Evolutionary conservation across 1,284 basidiomycete genomes (phyloP).

Genomic region (Microbotryum violaceum): DNA sequence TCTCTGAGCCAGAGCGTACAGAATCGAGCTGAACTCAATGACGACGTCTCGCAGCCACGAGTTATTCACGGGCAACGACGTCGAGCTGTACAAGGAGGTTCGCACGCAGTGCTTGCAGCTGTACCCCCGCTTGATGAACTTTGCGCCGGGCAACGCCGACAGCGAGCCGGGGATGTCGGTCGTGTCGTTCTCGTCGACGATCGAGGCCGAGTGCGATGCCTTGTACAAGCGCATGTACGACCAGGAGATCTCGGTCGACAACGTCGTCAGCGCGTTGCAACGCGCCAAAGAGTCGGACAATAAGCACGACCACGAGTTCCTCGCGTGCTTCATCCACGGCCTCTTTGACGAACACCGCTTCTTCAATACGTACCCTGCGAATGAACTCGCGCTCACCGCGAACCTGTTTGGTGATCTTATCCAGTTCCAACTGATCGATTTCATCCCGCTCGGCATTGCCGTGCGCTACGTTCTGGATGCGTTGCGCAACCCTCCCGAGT

Average conservation of each 20-base stretch:
- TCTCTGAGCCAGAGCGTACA: too few relatives aligned
- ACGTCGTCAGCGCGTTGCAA: conserved; percentile 80
- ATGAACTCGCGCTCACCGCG: conserved; percentile 92
- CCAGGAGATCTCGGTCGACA: conserved; percentile 80
- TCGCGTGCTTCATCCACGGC: conserved; percentile 98
- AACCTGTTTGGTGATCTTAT: conserved; percentile 95
- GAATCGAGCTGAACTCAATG: too few relatives aligned
- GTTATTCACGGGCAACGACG: conserved; percentile 57
- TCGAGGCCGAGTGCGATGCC: conserved; percentile 85
- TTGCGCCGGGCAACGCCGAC: conserved; percentile 73
- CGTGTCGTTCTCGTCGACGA: conserved; percentile 76
- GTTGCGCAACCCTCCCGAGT: conserved; percentile 76
- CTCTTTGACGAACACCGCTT: conserved; percentile 99
- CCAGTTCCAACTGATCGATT: conserved; percentile 86
- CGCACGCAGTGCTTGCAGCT: conserved; percentile 91
- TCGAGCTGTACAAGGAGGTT: conserved; percentile 83
- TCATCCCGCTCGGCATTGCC: conserved; percentile 91
- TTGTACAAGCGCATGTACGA: conserved; percentile 99
- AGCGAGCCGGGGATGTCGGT: conserved; percentile 87
- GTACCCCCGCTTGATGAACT: conserved; percentile 91
- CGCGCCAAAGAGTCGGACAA: conserved; percentile 75
- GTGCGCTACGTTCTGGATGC: conserved; percentile 96
- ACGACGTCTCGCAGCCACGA: conserved; percentile 40
- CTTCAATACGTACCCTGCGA: conserved; percentile 92
- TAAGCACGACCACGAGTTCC: conserved; percentile 83